A percentile compares a stretch with the other conserved stretches of the same genome.
phyloP scores from a whole-genome alignment of 106 monocot species.

The Ottelia alismoides region DNA sequence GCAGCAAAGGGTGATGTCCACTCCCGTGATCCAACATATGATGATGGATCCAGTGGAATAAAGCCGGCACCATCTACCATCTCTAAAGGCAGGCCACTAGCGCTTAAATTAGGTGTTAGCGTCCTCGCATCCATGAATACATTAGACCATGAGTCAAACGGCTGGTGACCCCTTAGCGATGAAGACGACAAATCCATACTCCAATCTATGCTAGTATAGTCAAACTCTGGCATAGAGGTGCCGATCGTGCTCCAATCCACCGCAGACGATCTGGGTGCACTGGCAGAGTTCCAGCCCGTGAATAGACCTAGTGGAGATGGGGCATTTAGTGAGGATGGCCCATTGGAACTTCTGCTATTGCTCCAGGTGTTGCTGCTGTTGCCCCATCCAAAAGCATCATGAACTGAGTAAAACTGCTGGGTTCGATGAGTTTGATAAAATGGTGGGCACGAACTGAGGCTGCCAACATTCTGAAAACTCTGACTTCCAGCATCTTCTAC shows the following conservation, averaged over 20 bases:
- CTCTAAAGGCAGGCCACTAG: slow-evolving; percentile 5
- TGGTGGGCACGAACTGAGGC: slow-evolving; percentile 10
- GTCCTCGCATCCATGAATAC: slow-evolving; percentile 27
- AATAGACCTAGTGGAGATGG: too few species aligned
- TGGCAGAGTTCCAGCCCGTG: background rate
- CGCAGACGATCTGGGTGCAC: too few species aligned
- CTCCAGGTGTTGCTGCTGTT: slow-evolving; percentile 23
- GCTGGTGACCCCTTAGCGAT: slow-evolving; percentile 10
- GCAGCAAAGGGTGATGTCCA: slow-evolving; percentile 64
- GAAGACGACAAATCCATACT: slow-evolving; percentile 36
- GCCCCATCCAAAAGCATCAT: slow-evolving; percentile 14
- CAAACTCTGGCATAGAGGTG: slow-evolving; percentile 18
- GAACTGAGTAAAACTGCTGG: slow-evolving; percentile 15
- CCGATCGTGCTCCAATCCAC: slow-evolving; percentile 47
- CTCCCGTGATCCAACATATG: slow-evolving; percentile 23
- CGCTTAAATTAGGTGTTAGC: slow-evolving; percentile 3
- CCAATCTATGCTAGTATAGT: slow-evolving; percentile 92
- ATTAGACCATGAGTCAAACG: slow-evolving; percentile 30
- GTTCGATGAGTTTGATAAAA: slow-evolving; percentile 26
- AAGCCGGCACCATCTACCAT: slow-evolving; percentile 19
- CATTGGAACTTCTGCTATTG: background rate
- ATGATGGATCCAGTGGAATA: background rate
- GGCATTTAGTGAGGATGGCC: too few species aligned
- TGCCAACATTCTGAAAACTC: background rate
- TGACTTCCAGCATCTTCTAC: background rate